Percentiles rank a stretch among this genome's conserved stretches.
These are phyloP conservation scores for Daedaleopsis nitida DNA, from an alignment of 768 basidiomycete genomes.

Conservation along the genomic window DNA sequence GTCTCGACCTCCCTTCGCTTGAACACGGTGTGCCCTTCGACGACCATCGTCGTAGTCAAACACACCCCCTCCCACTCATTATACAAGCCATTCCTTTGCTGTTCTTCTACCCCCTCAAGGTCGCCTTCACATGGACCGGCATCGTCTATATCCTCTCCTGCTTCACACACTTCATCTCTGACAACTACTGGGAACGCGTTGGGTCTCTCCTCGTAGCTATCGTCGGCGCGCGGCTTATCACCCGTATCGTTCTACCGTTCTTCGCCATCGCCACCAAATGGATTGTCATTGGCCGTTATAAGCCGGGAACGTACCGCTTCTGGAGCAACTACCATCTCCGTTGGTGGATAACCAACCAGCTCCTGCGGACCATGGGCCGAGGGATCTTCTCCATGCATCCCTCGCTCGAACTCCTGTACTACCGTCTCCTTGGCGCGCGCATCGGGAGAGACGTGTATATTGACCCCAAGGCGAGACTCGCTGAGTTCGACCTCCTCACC, in stretches of 20 bases:
- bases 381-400: conserved; percentile 46
- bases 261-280: conserved; percentile 48
- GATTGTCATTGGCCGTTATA: conserved; percentile 47
- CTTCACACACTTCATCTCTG: conserved; percentile 32
- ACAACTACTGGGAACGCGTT: conserved; percentile 38
- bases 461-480: conserved; percentile 39
- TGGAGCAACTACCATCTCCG: conserved; percentile 43
- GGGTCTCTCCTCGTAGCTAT: conserved; percentile 38
- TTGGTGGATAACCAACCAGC: conserved; percentile 49
- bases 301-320: conserved; percentile 26
- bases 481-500: conserved; percentile 47
- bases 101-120: conserved; percentile 49
- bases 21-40: conserved; percentile 9
- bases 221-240: conserved; percentile 35
- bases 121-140: conserved; percentile 43
- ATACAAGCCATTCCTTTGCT: conserved; percentile 45
- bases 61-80: conserved; percentile 41
- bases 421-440: conserved; percentile 46
- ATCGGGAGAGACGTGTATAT: conserved; percentile 46
- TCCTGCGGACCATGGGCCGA: conserved; percentile 41
- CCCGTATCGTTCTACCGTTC: conserved; percentile 41
- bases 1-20: conserved; percentile 12
- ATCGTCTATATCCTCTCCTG: conserved; percentile 42
- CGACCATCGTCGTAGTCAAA: conserved; percentile 8
- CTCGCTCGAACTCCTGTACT: conserved; percentile 41